Evolutionary conservation across 345 rosid species (phyloP), one percentile per base, ranked within the genome.

Genomic region (Populus davidiana): DNA sequence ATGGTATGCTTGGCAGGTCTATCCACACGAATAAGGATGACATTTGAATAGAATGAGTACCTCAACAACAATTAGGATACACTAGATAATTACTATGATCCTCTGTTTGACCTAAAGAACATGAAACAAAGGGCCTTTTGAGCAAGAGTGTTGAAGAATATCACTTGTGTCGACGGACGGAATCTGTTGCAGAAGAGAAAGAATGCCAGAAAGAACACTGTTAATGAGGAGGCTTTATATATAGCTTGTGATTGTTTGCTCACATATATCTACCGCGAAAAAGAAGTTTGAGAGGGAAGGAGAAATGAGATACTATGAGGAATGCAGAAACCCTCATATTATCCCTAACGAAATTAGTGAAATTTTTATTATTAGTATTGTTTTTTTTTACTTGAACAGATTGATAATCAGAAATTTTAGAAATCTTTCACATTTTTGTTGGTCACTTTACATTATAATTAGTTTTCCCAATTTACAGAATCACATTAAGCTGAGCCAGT

Each of bases 1-100:
- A 56, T 68, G 81, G 77, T 50, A 25, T 70, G 52, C 18, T 77
- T 77, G 70, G 71, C 82, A 85, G 89, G 75, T 86, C 54, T 73
- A 76, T 67, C 78, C 83, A 59, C 74, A 80, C 62, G 80, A 68
- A 13, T 13, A 23, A 59, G 64, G 64, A 59, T 17, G 76, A 9
- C 5, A 68, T 56, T 61, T 23, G 73, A 56, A 38, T 5, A 38
- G 63, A 70, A 54, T 14, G 27, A 64, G 61, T 23, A 5, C 47
- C 44, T 52, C n/a, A 29, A 20, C 43, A 63, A 63, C 61, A 29
- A 36, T 33, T 11, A 65, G 79, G 41, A 50, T 18, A 17, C 59
- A 6, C 20, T 17, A 8, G 75, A 75, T 21, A 20, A 7, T 7
- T 33, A 64, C 31, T 33, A 49, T 20, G 44, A 29, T 33, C 52